Evolutionary conservation across 2,329 filamentous ascomycete species (phyloP).

Genomic region (Dendryphion nanum): DNA sequence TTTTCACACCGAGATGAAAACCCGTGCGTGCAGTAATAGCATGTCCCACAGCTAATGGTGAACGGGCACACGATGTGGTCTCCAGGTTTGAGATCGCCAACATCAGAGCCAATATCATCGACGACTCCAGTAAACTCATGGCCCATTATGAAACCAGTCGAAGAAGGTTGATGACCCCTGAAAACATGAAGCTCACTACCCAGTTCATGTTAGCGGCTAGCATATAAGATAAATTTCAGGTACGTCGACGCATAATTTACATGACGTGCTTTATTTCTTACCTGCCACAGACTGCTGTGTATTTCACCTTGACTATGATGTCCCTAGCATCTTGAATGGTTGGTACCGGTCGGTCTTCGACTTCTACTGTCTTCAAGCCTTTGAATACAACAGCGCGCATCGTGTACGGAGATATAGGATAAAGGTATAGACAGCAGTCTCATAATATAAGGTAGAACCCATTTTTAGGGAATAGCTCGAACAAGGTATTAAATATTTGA

Average conservation of each 20-base stretch:
- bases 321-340: conserved; percentile 69
- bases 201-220: background rate
- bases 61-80: conserved; percentile 83
- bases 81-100: conserved; percentile 68
- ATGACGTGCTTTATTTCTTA: too few relatives aligned
- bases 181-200: conserved; percentile 79
- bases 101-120: conserved; percentile 63
- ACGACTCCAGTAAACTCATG: conserved; percentile 86
- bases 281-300: conserved; percentile 84
- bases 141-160: conserved; percentile 67
- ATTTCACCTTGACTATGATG: conserved; percentile 75
- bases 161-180: conserved; percentile 73
- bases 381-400: conserved; percentile 93
- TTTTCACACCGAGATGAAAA: conserved; percentile 76
- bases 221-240: too few relatives aligned
- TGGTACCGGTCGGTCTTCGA: conserved; percentile 79
- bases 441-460: too few relatives aligned
- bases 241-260: too few relatives aligned
- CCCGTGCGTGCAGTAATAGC: conserved; percentile 80
- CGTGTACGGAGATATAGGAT: too few relatives aligned
- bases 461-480: too few relatives aligned
- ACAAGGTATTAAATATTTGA: too few relatives aligned
- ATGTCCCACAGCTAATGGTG: conserved; percentile 61
- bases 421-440: too few relatives aligned
- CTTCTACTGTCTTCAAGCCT: conserved; percentile 68